Evolutionary conservation across 805 yeast species (phyloP), one percentile per base, ranked within the genome.

Genomic region (Metschnikowia picachoensis): DNA sequence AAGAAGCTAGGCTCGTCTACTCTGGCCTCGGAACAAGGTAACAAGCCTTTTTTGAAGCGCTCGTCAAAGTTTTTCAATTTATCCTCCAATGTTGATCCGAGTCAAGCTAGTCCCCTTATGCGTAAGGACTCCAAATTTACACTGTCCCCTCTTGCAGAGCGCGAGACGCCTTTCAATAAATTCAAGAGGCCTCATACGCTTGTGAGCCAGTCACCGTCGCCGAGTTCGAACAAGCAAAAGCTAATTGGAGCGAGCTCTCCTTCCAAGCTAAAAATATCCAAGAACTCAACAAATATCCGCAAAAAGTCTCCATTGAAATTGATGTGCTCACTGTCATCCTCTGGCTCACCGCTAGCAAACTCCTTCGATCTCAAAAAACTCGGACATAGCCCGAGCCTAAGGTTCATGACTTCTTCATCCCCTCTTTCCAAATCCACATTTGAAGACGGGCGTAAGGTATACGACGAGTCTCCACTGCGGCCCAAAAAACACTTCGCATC

Each of bases 141-240:
- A 30, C 59, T 49, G 43, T 51, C 51, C 4, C 53, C 57, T 3
- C 41, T 42, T 11, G 43, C 49, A 20, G 55, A 48, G 32, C 45
- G 46, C 30, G 41, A 47, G 7, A 50, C 52, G 6, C 59, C 57
- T 2, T 48, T 50, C 42, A 54, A 52, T 43, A 70, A 69, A 49
- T 72, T 69, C 56, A 72, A 72, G 48, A 58, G 77, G 30, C 77
- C 77, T 1, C 76, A 70, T 52, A 64, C 66, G 45, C 58, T 72
- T 41, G 68, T 72, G 17, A 69, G 74, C 48, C 74, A 72, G 50
- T 63, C 70, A 14, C 77, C 77, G 4, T 69, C 74, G 12, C 75
- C 74, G 4, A 58, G 66, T 25, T 47, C 51, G 14, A 44, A 43
- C 30, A 52, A 50, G 44, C 46, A 37, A 36, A 56, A 56, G 35